These are phyloP conservation scores for Gymnopus androsaceus DNA, from an alignment of 1,284 basidiomycete genomes.

Conservation along the genomic window DNA sequence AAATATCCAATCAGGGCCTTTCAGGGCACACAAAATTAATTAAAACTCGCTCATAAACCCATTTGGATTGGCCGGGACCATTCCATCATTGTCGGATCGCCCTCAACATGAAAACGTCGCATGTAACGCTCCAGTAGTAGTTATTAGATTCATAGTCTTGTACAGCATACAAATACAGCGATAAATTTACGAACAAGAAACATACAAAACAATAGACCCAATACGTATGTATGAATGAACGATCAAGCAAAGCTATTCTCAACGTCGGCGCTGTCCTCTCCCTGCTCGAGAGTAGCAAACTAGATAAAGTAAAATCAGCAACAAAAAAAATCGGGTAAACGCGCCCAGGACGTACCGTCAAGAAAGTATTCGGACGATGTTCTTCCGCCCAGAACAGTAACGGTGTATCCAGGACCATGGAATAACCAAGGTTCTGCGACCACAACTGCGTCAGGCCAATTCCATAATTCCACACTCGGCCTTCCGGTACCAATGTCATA, in stretches of 20 bases:
- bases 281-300: conserved; percentile 84
- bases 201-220: neutral
- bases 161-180: conserved; percentile 1
- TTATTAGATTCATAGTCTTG: neutral
- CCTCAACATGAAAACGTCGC: too few species aligned
- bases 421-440: conserved; percentile 83
- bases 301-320: conserved; percentile 32
- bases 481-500: conserved; percentile 90
- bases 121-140: too few species aligned
- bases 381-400: conserved; percentile 95
- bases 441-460: conserved; percentile 91
- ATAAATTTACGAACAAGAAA: neutral
- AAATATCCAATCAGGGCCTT: too few species aligned
- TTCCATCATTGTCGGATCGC: too few species aligned
- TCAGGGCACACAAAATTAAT: too few species aligned
- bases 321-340: conserved; percentile 3
- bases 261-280: conserved; percentile 88
- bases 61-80: too few species aligned
- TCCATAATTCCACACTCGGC: conserved; percentile 92
- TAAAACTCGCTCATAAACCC: too few species aligned
- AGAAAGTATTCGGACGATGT: conserved; percentile 89
- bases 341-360: conserved; percentile 61
- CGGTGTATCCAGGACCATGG: conserved; percentile 89
- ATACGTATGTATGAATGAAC: too few species aligned
- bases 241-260: conserved; percentile 79